Conservation (phyloP, 805 yeast species). For the Candida peoriensis region DNA sequence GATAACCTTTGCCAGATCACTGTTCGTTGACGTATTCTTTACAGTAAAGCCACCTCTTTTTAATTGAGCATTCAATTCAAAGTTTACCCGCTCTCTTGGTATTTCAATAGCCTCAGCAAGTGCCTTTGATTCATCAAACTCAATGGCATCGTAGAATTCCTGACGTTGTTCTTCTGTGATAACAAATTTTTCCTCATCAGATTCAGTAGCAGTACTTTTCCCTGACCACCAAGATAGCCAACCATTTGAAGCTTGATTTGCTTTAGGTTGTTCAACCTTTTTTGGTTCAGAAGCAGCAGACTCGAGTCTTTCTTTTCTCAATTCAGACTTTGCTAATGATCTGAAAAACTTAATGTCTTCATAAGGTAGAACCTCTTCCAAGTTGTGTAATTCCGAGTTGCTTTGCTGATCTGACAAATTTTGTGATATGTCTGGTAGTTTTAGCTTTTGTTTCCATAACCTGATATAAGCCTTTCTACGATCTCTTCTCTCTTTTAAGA, state of each 20-base stretch:
- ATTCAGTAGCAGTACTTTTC: conserved; percentile 15
- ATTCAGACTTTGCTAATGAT: conserved; percentile 65
- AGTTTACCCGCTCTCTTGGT: conserved; percentile 68
- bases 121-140: conserved; percentile 65
- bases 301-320: conserved; percentile 47
- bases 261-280: conserved; percentile 9
- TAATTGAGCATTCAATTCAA: conserved; percentile 63
- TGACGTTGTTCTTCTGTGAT: conserved; percentile 84
- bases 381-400: conserved; percentile 35
- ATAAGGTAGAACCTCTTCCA: conserved; percentile 58
- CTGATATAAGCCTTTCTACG: conserved; percentile 62
- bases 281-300: conserved; percentile 13
- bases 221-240: conserved; percentile 67
- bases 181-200: conserved; percentile 36
- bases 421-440: conserved; percentile 27
- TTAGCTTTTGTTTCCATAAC: conserved; percentile 61
- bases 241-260: conserved; percentile 42
- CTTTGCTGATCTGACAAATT: conserved; percentile 31
- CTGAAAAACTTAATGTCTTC: conserved; percentile 87
- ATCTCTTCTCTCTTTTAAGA: conserved; percentile 64
- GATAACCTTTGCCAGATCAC: conserved; percentile 66
- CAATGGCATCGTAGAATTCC: conserved; percentile 91
- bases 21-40: conserved; percentile 25
- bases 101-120: conserved; percentile 50
- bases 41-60: conserved; percentile 75